A percentile compares a stretch with the other conserved stretches of the same genome.
phyloP scores from a whole-genome alignment of 2,329 filamentous ascomycete genomes.

The Ceratocystis alfenasii region DNA sequence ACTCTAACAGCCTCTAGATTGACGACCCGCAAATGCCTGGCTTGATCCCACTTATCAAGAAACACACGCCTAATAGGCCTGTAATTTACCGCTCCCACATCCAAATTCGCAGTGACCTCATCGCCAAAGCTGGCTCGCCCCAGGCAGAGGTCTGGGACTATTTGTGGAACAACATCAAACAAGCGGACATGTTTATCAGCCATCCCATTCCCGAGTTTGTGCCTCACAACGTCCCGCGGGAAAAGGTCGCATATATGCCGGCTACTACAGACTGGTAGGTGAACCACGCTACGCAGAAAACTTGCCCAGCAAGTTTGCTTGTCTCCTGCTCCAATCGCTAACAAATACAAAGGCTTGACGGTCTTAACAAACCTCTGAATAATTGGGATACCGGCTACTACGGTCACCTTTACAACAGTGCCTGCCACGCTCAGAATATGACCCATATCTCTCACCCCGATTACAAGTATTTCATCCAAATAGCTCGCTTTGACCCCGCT shows the following conservation, averaged over 20 bases:
- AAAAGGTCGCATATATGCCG: conserved; percentile 62
- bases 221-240: conserved; percentile 50
- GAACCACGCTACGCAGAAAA: conserved; percentile 13
- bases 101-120: conserved; percentile 64
- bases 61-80: conserved; percentile 56
- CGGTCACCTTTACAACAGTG: conserved; percentile 56
- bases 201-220: conserved; percentile 70
- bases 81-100: conserved; percentile 76
- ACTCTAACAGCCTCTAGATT: conserved; percentile 35
- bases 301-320: not conserved
- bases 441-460: conserved; percentile 46
- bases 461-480: conserved; percentile 63
- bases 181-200: conserved; percentile 67
- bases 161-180: conserved; percentile 59
- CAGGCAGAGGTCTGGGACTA: conserved; percentile 65
- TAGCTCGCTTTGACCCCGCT: conserved; percentile 71
- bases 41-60: conserved; percentile 63
- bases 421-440: conserved; percentile 49
- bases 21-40: conserved; percentile 79
- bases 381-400: conserved; percentile 63
- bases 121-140: conserved; percentile 49
- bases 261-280: conserved; percentile 66
- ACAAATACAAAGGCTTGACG: conserved; percentile 44
- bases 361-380: conserved; percentile 62
- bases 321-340: conserved; percentile 21